These are phyloP conservation scores for Besnoitia besnoiti DNA, from an alignment of 169 alveolate genomes.

Conservation along the genomic window DNA sequence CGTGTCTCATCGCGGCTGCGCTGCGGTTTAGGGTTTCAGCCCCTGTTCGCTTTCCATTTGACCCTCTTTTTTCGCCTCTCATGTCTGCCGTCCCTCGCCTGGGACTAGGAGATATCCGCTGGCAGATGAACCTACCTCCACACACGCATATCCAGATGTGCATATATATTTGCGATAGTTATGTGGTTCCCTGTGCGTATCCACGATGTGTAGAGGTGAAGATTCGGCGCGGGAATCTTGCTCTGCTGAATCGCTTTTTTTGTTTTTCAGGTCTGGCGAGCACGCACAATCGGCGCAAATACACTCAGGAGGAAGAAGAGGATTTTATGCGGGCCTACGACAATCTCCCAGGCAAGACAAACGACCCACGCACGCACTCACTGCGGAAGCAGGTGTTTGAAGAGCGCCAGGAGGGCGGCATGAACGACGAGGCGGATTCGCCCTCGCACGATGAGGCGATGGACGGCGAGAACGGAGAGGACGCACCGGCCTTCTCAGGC, in stretches of 20 bases:
- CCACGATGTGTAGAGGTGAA: neutral
- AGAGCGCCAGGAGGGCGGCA: neutral
- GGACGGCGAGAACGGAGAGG: neutral
- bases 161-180: neutral
- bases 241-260: neutral
- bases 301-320: slow-evolving; percentile 37
- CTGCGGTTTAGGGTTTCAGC: no score
- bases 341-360: slow-evolving; percentile 22
- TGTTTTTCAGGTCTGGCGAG: slow-evolving; percentile 12
- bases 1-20: no score
- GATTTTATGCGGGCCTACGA: slow-evolving; percentile 11
- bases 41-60: neutral
- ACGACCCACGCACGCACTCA: slow-evolving; percentile 16
- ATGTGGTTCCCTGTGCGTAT: neutral
- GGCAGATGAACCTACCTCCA: neutral
- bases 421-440: neutral
- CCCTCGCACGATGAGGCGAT: neutral
- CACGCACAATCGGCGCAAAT: slow-evolving; percentile 36
- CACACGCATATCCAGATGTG: neutral
- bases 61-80: neutral
- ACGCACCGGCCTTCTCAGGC: neutral
- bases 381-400: neutral
- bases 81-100: neutral
- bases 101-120: neutral
- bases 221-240: no score